Evolutionary conservation across 257 asterid genomes (phyloP).

Genomic region (Pogostemon cablin): DNA sequence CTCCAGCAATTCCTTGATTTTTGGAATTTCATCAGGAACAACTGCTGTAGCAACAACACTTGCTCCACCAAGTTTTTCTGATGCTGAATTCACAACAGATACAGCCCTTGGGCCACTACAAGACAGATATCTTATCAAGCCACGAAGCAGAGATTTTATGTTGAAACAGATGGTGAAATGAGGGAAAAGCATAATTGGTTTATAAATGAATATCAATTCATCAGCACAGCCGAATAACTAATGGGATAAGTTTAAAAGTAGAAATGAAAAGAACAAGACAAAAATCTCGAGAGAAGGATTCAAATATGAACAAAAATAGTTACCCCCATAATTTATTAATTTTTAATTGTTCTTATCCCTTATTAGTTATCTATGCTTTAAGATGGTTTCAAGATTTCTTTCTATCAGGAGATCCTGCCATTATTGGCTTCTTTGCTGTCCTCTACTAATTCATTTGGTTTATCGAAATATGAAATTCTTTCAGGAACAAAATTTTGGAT

Average conservation of each 20-base stretch:
- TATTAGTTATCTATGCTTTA: too few species aligned
- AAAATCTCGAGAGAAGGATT: background rate
- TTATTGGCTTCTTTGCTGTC: too few species aligned
- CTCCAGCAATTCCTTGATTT: conserved; percentile 67
- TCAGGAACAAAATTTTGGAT: too few species aligned
- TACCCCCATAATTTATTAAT: too few species aligned
- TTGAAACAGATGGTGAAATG: background rate
- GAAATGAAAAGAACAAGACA: background rate
- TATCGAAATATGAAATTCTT: too few species aligned
- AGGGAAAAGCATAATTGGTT: background rate
- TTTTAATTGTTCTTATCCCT: too few species aligned
- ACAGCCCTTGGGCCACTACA: conserved; percentile 95
- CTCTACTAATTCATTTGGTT: too few species aligned
- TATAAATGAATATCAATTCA: background rate
- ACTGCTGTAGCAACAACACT: conserved; percentile 67
- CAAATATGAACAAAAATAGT: background rate
- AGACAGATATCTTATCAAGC: conserved; percentile 31
- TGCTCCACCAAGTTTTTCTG: conserved; percentile 90
- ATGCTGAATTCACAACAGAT: conserved; percentile 76
- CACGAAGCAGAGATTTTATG: background rate
- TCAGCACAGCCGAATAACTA: conserved; percentile 12
- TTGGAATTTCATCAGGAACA: conserved; percentile 81
- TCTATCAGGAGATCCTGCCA: too few species aligned
- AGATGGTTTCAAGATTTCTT: too few species aligned
- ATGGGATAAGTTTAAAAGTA: background rate